phyloP scores from a whole-genome alignment of 257 asterid species.

The Thymus mandschuricus region DNA sequence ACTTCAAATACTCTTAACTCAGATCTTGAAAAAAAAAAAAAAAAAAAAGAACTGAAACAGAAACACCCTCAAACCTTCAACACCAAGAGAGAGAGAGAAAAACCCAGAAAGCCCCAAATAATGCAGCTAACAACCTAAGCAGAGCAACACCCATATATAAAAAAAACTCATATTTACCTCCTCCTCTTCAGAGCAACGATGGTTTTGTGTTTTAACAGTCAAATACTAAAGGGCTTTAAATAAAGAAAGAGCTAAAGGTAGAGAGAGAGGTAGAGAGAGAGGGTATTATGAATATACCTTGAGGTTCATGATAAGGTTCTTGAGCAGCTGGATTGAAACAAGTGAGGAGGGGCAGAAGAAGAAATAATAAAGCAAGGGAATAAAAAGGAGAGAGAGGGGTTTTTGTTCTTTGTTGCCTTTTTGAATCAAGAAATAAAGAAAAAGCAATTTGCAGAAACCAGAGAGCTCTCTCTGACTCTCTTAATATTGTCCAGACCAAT shows the following conservation, averaged over 20 bases:
- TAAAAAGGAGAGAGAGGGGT: conserved; percentile 41
- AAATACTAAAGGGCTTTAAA: conserved; percentile 38
- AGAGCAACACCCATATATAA: conserved; percentile 3
- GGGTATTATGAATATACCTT: conserved; percentile 57
- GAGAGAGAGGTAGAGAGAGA: conserved; percentile 20
- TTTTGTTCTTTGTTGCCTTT: conserved; percentile 41
- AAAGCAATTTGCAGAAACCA: conserved; percentile 27
- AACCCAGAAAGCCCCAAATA: background rate
- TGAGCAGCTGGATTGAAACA: conserved; percentile 34
- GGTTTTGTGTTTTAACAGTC: conserved; percentile 22
- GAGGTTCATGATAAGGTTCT: conserved; percentile 61
- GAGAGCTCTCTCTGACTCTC: background rate
- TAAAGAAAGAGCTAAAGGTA: conserved; percentile 27
- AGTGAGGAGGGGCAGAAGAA: conserved; percentile 21
- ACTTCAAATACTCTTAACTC: background rate
- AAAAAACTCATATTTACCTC: conserved; percentile 23
- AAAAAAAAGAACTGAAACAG: background rate
- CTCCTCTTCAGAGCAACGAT: conserved; percentile 28
- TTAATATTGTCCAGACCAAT: too few relatives aligned
- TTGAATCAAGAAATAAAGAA: conserved; percentile 41
- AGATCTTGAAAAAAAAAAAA: conserved; percentile 36
- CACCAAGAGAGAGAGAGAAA: background rate
- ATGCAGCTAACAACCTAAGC: conserved; percentile 13
- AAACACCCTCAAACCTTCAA: background rate
- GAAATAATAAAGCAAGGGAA: conserved; percentile 30